Evolutionary conservation across 2,329 filamentous ascomycete genomes (phyloP).

Genomic region (Pseudocercospora fijiensis): DNA sequence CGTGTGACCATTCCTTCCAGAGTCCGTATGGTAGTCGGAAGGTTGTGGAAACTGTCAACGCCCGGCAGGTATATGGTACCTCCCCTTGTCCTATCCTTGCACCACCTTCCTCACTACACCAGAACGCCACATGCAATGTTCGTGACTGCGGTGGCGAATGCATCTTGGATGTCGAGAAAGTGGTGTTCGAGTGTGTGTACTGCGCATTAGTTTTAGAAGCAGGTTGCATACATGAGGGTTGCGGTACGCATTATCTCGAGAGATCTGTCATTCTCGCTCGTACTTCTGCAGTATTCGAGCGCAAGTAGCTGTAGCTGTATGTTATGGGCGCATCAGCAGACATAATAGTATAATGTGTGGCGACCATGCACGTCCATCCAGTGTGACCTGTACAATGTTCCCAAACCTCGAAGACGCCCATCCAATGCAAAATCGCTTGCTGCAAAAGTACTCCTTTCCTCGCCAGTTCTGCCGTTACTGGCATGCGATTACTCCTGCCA

Average conservation of each 20-base stretch:
- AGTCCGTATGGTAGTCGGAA: neutral
- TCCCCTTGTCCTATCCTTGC: neutral
- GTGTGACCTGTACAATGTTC: constrained; percentile 17
- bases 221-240: neutral
- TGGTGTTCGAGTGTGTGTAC: neutral
- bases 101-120: neutral
- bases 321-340: constrained; percentile 10
- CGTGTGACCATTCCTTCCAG: neutral
- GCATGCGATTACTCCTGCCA: constrained; percentile 14
- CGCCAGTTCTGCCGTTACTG: constrained; percentile 11
- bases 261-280: constrained; percentile 11
- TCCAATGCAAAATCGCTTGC: constrained; percentile 23
- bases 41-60: neutral
- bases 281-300: constrained; percentile 1
- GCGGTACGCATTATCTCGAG: neutral
- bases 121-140: neutral
- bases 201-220: neutral
- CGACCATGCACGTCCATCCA: constrained; percentile 14
- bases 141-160: no score
- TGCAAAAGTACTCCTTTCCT: constrained; percentile 12
- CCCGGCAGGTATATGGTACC: neutral
- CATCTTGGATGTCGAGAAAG: neutral
- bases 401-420: constrained; percentile 14
- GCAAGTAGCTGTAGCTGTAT: constrained; percentile 13
- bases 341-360: constrained; percentile 3